Conservation (phyloP, 495 filamentous ascomycete species). For the Hypomontagnella submonticulosa region DNA sequence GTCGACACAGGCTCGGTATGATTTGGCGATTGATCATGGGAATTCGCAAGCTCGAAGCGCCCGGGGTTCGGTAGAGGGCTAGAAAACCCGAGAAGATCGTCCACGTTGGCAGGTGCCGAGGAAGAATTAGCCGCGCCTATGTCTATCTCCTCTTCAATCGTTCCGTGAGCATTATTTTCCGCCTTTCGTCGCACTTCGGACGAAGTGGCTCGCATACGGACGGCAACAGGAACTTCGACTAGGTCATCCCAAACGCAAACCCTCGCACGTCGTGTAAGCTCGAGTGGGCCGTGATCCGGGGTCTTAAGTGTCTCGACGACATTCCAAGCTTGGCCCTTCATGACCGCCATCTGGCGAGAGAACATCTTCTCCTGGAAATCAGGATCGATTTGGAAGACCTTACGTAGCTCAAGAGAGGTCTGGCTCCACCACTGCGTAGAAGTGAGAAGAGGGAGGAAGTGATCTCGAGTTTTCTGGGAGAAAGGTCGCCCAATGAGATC, state of each 20-base stretch:
- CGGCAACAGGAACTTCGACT: slow-evolving; percentile 93
- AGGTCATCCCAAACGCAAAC: slow-evolving; percentile 99
- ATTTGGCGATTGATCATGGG: slow-evolving; percentile 46
- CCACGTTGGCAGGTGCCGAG: slow-evolving; percentile 43
- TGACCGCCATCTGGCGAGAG: slow-evolving; percentile 93
- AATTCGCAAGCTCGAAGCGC: slow-evolving; percentile 81
- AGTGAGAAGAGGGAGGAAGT: slow-evolving; percentile 92
- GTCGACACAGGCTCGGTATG: slow-evolving; percentile 20
- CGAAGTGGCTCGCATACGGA: slow-evolving; percentile 84
- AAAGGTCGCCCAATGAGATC: slow-evolving; percentile 97
- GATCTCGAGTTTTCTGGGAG: slow-evolving; percentile 88
- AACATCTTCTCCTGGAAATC: slow-evolving; percentile 99
- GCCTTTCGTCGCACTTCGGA: slow-evolving; percentile 76
- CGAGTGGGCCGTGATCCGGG: slow-evolving; percentile 89
- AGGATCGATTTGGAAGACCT: slow-evolving; percentile 87
- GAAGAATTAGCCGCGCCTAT: slow-evolving; percentile 79
- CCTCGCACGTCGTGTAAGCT: slow-evolving; percentile 87
- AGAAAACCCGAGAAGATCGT: slow-evolving; percentile 79
- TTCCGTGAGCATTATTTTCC: slow-evolving; percentile 51
- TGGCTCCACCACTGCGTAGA: slow-evolving; percentile 97
- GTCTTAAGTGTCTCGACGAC: slow-evolving; percentile 97
- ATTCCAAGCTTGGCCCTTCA: slow-evolving; percentile 99
- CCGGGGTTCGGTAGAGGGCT: slow-evolving; percentile 79
- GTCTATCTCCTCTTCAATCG: slow-evolving; percentile 85
- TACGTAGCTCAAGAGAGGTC: slow-evolving; percentile 84